Conservation (phyloP, 176 grass and related monocot genomes). For the Echinochloa phyllopogon region DNA sequence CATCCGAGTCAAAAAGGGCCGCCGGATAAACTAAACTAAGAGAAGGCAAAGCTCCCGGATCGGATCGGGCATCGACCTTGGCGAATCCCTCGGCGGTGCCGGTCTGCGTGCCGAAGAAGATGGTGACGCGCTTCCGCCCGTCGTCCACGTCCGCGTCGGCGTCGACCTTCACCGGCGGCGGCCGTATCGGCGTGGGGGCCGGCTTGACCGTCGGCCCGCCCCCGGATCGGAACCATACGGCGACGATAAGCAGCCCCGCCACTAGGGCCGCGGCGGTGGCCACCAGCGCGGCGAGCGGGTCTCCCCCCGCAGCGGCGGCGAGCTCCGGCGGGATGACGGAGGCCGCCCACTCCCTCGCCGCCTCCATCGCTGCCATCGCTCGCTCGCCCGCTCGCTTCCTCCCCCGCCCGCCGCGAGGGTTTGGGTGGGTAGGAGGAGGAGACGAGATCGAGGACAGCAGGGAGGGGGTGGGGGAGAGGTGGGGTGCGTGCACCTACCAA, state of each 20-base stretch:
- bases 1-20: slow-evolving; percentile 6
- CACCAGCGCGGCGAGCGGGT: slow-evolving; percentile 52
- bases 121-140: slow-evolving; percentile 71
- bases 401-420: slow-evolving; percentile 9
- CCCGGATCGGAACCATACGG: slow-evolving; percentile 69
- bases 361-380: slow-evolving; percentile 59
- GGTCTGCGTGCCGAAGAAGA: slow-evolving; percentile 99
- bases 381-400: slow-evolving; percentile 32
- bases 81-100: slow-evolving; percentile 94
- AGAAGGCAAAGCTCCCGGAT: slow-evolving; percentile 33
- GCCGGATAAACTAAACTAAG: background rate
- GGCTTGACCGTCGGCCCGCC: background rate
- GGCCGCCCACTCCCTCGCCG: slow-evolving; percentile 62
- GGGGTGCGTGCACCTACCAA: slow-evolving; percentile 54
- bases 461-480: background rate
- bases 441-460: slow-evolving; percentile 19
- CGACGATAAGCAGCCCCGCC: slow-evolving; percentile 55
- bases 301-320: slow-evolving; percentile 50
- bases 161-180: slow-evolving; percentile 45
- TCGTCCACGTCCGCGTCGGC: slow-evolving; percentile 59
- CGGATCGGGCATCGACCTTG: slow-evolving; percentile 63
- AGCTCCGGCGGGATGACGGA: slow-evolving; percentile 52
- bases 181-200: slow-evolving; percentile 29
- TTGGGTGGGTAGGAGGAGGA: slow-evolving; percentile 43
- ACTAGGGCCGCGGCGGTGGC: slow-evolving; percentile 65